Evolutionary conservation across 805 yeast genomes (phyloP).

Genomic region (Wickerhamomyces bisporus): DNA sequence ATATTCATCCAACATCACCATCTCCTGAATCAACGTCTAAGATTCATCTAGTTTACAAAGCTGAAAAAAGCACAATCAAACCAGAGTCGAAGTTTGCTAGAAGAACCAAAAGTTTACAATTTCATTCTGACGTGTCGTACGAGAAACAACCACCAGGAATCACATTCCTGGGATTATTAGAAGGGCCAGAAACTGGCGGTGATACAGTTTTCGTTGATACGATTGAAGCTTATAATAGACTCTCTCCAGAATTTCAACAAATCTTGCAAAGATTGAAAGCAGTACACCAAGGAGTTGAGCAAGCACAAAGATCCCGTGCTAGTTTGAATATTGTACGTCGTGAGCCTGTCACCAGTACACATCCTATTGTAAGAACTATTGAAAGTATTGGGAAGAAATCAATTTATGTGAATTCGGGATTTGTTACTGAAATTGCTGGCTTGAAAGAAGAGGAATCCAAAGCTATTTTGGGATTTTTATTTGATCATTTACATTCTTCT

Average conservation of each 20-base stretch:
- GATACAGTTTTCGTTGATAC: slow-evolving; percentile 3
- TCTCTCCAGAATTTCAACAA: slow-evolving; percentile 2
- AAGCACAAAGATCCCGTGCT: slow-evolving; percentile 30
- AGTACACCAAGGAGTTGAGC: slow-evolving; percentile 16
- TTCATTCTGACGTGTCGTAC: background rate
- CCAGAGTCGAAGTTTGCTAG: no score
- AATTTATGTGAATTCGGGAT: background rate
- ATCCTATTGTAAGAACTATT: slow-evolving; percentile 1
- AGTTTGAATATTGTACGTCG: slow-evolving; percentile 25
- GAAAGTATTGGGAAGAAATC: slow-evolving; percentile 2
- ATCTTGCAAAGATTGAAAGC: background rate
- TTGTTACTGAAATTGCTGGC: slow-evolving; percentile 1
- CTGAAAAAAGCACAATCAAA: slow-evolving; percentile 1
- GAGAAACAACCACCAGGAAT: background rate
- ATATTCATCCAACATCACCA: slow-evolving; percentile 71
- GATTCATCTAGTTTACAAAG: slow-evolving; percentile 51
- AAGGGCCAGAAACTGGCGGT: slow-evolving; percentile 3
- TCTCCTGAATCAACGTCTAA: slow-evolving; percentile 57
- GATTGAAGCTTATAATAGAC: slow-evolving; percentile 1
- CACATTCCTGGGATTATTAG: slow-evolving; percentile 21
- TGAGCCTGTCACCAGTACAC: slow-evolving; percentile 41
- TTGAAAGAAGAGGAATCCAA: slow-evolving; percentile 2
- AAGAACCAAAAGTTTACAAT: background rate
- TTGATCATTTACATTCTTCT: background rate
- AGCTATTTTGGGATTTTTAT: background rate